Evolutionary conservation across 2,329 filamentous ascomycete species (phyloP).

Genomic region (Sporothrix sp.): DNA sequence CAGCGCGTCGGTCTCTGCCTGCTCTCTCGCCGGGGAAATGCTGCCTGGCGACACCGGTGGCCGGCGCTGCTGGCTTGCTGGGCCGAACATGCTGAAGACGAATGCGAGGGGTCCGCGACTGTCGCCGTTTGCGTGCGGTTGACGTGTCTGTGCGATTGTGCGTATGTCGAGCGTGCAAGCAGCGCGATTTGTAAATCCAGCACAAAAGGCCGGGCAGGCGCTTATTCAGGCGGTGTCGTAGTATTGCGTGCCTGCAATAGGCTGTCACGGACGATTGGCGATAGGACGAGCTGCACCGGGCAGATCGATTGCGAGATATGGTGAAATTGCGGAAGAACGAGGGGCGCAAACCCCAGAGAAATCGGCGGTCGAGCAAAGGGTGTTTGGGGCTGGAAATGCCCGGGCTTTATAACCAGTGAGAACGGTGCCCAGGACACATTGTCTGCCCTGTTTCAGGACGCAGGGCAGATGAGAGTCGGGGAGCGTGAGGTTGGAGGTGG

Average conservation of each 20-base stretch:
- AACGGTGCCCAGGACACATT: neutral
- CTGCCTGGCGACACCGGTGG: neutral
- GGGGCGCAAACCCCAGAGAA: too few relatives aligned
- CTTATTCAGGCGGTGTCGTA: neutral
- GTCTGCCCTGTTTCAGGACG: conserved; percentile 1
- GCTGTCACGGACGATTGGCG: neutral
- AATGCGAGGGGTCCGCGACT: too few relatives aligned
- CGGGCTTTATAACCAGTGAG: neutral
- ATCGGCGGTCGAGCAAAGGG: neutral
- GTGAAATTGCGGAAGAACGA: neutral
- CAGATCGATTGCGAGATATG: conserved; percentile 8
- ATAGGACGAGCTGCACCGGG: neutral
- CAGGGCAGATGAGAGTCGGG: neutral
- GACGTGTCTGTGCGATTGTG: neutral
- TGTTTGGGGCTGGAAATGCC: neutral
- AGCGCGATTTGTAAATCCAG: neutral
- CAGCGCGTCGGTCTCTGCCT: conserved; percentile 11
- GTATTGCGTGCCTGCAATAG: conserved; percentile 5
- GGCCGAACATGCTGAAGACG: neutral
- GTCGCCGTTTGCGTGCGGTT: too few relatives aligned
- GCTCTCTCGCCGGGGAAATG: neutral
- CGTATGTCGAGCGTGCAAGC: neutral
- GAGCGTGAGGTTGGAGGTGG: neutral
- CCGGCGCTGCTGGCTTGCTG: neutral
- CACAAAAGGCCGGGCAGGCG: too few relatives aligned